These are phyloP conservation scores for Botrytis fragariae DNA, from an alignment of 2,329 filamentous ascomycete species.

Conservation along the genomic window DNA sequence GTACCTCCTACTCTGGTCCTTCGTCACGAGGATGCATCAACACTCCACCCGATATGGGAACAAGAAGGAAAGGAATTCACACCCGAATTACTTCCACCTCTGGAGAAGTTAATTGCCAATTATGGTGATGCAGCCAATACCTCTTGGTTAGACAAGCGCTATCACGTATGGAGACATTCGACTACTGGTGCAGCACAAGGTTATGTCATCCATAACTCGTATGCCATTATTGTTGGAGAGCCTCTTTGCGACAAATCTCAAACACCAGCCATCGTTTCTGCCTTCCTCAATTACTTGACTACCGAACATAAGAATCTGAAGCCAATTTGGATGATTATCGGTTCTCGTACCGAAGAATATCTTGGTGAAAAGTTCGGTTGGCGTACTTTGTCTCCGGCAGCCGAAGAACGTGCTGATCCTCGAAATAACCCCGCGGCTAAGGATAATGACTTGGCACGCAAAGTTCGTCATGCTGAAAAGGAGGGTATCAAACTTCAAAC, in stretches of 20 bases:
- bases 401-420: slow-evolving; percentile 83
- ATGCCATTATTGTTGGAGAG: slow-evolving; percentile 81
- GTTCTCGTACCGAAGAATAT: slow-evolving; percentile 72
- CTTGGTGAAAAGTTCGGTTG: slow-evolving; percentile 78
- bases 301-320: slow-evolving; percentile 69
- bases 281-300: slow-evolving; percentile 73
- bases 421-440: slow-evolving; percentile 64
- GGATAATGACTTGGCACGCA: slow-evolving; percentile 73
- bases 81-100: slow-evolving; percentile 58
- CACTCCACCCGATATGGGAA: slow-evolving; percentile 65
- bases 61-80: slow-evolving; percentile 41
- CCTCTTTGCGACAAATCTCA: slow-evolving; percentile 80
- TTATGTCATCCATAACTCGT: slow-evolving; percentile 73
- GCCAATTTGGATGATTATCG: slow-evolving; percentile 88
- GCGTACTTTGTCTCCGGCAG: slow-evolving; percentile 84
- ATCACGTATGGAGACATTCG: slow-evolving; percentile 80
- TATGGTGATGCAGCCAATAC: slow-evolving; percentile 94
- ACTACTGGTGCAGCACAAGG: slow-evolving; percentile 79
- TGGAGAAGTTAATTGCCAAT: slow-evolving; percentile 89
- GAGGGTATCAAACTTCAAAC: slow-evolving; percentile 81
- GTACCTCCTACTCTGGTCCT: slow-evolving; percentile 61
- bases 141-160: slow-evolving; percentile 87
- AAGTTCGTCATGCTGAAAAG: slow-evolving; percentile 79
- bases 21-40: slow-evolving; percentile 86
- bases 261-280: slow-evolving; percentile 68